Evolutionary conservation across 2,329 filamentous ascomycete species (phyloP).

Genomic region (Aspergillus candidus): DNA sequence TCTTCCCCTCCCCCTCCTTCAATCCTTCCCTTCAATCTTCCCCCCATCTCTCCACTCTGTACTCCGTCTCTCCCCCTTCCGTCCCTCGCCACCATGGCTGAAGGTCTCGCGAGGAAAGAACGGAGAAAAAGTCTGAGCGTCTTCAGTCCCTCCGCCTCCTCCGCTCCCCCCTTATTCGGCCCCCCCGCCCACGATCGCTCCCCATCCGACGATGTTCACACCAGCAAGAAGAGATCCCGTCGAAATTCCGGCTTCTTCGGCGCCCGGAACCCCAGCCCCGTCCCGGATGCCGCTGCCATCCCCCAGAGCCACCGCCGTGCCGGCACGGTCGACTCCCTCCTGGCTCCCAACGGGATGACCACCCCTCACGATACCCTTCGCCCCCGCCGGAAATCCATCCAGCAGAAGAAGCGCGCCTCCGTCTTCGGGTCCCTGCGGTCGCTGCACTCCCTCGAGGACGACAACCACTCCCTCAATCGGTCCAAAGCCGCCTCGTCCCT

Average conservation of each 20-base stretch:
- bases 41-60: conserved; percentile 4
- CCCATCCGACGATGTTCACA: conserved; percentile 32
- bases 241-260: conserved; percentile 38
- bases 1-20: background rate
- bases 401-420: conserved; percentile 46
- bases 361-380: conserved; percentile 26
- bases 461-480: conserved; percentile 47
- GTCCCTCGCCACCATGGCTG: conserved; percentile 24
- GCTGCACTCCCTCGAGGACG: conserved; percentile 47
- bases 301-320: conserved; percentile 21
- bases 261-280: conserved; percentile 23
- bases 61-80: conserved; percentile 4
- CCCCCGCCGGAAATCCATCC: conserved; percentile 37
- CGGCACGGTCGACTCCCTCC: conserved; percentile 24
- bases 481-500: conserved; percentile 44
- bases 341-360: conserved; percentile 17
- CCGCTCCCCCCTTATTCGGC: conserved; percentile 17
- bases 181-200: conserved; percentile 28
- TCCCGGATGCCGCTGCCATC: conserved; percentile 9
- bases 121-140: conserved; percentile 33
- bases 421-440: conserved; percentile 55
- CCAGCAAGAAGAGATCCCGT: conserved; percentile 29
- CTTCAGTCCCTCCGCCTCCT: conserved; percentile 21
- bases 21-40: background rate
- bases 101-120: conserved; percentile 27